Conservation (phyloP, 2,329 filamentous ascomycete genomes). For the Ascochyta fabae region DNA sequence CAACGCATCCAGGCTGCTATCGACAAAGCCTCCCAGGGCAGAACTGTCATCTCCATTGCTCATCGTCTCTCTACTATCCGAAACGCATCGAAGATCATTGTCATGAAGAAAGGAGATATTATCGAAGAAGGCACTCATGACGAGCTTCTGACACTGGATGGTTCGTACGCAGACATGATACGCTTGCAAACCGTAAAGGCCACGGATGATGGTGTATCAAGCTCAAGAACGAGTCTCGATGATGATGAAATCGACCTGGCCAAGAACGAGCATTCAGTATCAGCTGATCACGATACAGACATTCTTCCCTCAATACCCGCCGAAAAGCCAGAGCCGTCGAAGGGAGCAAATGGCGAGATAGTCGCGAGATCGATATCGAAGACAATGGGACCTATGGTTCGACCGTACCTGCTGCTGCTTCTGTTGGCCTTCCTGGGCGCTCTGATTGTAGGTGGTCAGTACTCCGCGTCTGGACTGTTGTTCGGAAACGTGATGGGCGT, state of each 20-base stretch:
- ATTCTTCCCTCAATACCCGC: background rate
- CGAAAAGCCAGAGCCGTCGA: conserved; percentile 11
- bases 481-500: conserved; percentile 67
- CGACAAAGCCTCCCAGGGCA: conserved; percentile 40
- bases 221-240: conserved; percentile 32
- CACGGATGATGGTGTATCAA: conserved; percentile 48
- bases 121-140: conserved; percentile 48
- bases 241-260: conserved; percentile 28
- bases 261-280: conserved; percentile 27
- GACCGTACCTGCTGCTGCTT: conserved; percentile 55
- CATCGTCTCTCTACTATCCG: conserved; percentile 49
- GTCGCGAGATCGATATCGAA: conserved; percentile 34
- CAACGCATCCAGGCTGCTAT: conserved; percentile 58
- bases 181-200: conserved; percentile 52
- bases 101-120: conserved; percentile 47
- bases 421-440: conserved; percentile 59
- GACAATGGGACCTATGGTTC: conserved; percentile 49
- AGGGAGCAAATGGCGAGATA: conserved; percentile 25
- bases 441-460: conserved; percentile 63
- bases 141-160: conserved; percentile 42
- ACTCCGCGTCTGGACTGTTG: conserved; percentile 63
- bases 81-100: conserved; percentile 47
- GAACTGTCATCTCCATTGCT: conserved; percentile 49
- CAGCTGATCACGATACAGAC: conserved; percentile 18
- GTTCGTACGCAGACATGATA: conserved; percentile 58